A percentile compares a stretch with the other conserved stretches of the same genome.
Evolutionary conservation across 2,329 filamentous ascomycete genomes (phyloP).

Genomic region (Clonostachys rosea): DNA sequence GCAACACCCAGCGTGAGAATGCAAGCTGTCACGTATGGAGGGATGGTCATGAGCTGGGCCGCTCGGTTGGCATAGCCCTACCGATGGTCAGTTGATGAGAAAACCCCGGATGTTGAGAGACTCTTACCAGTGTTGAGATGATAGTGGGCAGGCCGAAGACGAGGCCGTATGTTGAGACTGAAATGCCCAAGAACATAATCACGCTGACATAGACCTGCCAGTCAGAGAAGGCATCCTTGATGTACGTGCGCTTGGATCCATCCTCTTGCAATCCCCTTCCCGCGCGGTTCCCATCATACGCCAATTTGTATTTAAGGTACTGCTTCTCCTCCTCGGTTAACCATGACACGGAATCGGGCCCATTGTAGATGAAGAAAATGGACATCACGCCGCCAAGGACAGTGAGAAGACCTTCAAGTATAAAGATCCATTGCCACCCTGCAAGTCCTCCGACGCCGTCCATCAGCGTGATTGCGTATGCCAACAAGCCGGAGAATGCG

Average conservation of each 20-base stretch:
- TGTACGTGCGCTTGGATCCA: conserved; percentile 2
- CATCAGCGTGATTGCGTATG: conserved; percentile 70
- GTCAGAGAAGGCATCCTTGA: conserved; percentile 4
- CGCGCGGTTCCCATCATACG: conserved; percentile 3
- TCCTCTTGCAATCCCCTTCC: conserved; percentile 3
- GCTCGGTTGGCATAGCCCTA: conserved; percentile 43
- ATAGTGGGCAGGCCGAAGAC: conserved; percentile 5
- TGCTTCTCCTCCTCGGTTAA: conserved; percentile 1
- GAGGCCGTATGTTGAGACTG: conserved; percentile 4
- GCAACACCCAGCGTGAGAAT: conserved; percentile 4
- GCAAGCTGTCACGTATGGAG: conserved; percentile 34
- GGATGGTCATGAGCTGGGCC: conserved; percentile 63
- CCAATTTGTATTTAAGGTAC: conserved; percentile 4
- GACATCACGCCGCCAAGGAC: conserved; percentile 56
- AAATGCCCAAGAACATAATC: conserved; percentile 3
- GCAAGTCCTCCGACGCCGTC: conserved; percentile 54
- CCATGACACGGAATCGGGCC: background rate
- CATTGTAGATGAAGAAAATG: conserved; percentile 51
- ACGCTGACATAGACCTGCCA: conserved; percentile 6
- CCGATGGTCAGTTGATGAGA: conserved; percentile 38
- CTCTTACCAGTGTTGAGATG: conserved; percentile 1
- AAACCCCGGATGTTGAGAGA: conserved; percentile 10
- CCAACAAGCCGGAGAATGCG: conserved; percentile 63
- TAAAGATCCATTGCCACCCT: conserved; percentile 66
- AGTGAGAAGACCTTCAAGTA: conserved; percentile 62